A percentile compares a stretch with the other conserved stretches of the same genome.
phyloP scores from a whole-genome alignment of 73 alveolate genomes.

The Paramecium pentaurelia region DNA sequence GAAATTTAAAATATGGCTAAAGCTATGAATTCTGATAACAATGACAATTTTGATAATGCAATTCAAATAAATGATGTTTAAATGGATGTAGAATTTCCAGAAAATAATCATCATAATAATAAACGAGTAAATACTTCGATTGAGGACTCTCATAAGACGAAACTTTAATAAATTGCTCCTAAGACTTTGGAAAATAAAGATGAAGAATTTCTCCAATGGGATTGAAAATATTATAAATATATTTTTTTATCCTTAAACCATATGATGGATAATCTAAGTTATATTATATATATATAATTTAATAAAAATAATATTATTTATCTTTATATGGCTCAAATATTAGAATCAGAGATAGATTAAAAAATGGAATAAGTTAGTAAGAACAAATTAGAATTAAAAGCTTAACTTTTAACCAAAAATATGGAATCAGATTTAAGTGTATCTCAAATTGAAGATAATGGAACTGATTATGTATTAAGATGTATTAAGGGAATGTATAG shows the following conservation, averaged over 20 bases:
- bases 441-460: conserved; percentile 36
- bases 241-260: no score
- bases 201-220: background rate
- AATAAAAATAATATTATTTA: no score
- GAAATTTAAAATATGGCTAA: background rate
- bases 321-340: background rate
- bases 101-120: background rate
- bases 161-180: background rate
- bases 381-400: background rate
- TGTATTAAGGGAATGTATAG: conserved; percentile 45
- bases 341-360: background rate
- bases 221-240: no score
- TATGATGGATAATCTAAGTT: background rate
- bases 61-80: background rate
- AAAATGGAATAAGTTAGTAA: background rate
- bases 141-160: background rate
- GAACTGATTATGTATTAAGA: conserved; percentile 56
- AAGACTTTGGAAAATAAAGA: background rate
- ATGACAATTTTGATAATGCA: background rate
- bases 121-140: background rate
- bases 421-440: background rate
- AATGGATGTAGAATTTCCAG: background rate
- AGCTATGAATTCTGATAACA: background rate
- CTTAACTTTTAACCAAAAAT: background rate
- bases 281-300: no score